Base-by-base conservation (phyloP, 768 basidiomycete genomes). In the Lyophyllum shimeji region DNA sequence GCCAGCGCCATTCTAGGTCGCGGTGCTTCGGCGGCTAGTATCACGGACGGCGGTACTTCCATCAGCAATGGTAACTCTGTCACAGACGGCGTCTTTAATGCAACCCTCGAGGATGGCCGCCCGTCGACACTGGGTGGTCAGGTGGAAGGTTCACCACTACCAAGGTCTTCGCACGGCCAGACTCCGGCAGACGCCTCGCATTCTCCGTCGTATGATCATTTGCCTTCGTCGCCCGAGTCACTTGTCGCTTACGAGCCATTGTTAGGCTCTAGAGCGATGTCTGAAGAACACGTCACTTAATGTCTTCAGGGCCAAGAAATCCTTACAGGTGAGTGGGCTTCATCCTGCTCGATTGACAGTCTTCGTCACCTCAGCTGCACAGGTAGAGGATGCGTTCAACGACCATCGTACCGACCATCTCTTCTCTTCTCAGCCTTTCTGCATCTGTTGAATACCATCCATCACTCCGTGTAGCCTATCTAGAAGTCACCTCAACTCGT, bases 141-240 rank as follows among this genome's bases (percentile, higher is more conserved):
- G 18, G 11, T 20, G 37, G 57, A 61, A 23, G 21, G 40, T 15
- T 52, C 44, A 3, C 52, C 52, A 29, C 49, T 15, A 46, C 24
- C 20, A 49, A 55, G 20, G n/a, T 50, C 45, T 44, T 23, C 49
- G 18, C 34, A 25, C 29, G 50, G 21, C 18, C 40, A 46, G 39
- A 52, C 48, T 49, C 62, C 50, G 20, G 50, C 56, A 27, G 64
- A 61, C 55, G 46, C 48, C 25, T 52, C 63, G 21, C 53, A 50
- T 17, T 63, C 68, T 24, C 58, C 67, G 42, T 65, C 70, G 54
- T 82, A 79, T 62, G 76, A 75, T 53, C 66, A 71, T 46, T 67
- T 80, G 37, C 75, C 74, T 39, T 80, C 81, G 49, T 76, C 79
- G 25, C 75, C 76, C 3, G 78, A 78, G 46, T 78, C 76, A 2